Base-by-base conservation (phyloP, 2,329 filamentous ascomycete species). In the Fusarium falciforme region DNA sequence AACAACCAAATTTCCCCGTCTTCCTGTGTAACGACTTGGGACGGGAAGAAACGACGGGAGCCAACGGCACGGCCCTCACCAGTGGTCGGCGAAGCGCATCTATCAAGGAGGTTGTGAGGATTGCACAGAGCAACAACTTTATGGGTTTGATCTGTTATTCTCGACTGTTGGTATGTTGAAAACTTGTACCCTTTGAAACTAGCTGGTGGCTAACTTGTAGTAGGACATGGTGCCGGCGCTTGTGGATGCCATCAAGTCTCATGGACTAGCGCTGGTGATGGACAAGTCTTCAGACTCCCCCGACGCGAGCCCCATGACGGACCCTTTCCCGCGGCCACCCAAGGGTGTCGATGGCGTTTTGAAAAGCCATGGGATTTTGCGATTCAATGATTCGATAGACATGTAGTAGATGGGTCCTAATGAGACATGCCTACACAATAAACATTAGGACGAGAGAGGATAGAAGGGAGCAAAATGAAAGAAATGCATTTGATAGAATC, bases 1-100 rank as follows among this genome's bases (percentile, higher is more conserved):
- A 99, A 83, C 96, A 99, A 82, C 96, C 96, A 3, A 99, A 98
- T 80, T 99, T 98, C 81, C 96, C 96, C 0, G 94, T 98, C 0
- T 93, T 99, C 77, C 88, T 98, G 55, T 98, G 95, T 85, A 98
- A 98, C 82, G 95, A 98, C 68, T 89, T 98, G 29, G 94, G 94
- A 25, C 87, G 89, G 9, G 89, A 91, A 68, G 88, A 87, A 31
- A 80, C 83, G 25, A 83, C 83, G 67, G 77, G 78, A 8, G 79
- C 82, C 16, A 81, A 82, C 2, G 81, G 81, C 44, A 78, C 82
- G 14, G 77, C 85, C 16, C 79, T 83, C 68, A 85, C 88, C 75
- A 93, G 91, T 75, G 94, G 93, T 17, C 89, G 93, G 65, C 90
- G 91, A 57, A 93, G 92, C 16, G 93, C 93, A 74, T 98, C 94